Conservation (phyloP, 345 rosid species). For the Populus tremula region DNA sequence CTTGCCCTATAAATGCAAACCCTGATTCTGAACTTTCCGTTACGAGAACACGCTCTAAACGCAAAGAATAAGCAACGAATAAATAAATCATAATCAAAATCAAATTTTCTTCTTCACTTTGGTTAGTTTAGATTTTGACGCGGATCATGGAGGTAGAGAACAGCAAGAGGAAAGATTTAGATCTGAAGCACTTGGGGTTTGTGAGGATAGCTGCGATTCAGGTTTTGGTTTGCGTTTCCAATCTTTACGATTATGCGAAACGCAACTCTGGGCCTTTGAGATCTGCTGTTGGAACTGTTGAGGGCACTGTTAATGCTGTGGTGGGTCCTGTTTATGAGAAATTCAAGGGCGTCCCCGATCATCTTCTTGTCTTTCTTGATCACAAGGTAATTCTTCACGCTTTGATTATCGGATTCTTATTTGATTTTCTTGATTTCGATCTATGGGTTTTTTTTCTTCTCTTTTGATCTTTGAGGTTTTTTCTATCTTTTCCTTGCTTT, state of each 20-base stretch:
- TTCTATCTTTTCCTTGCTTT: neutral
- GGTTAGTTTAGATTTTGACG: neutral
- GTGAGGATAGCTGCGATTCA: conserved; percentile 60
- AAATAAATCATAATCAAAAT: neutral
- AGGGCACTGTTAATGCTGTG: conserved; percentile 59
- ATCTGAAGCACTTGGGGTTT: conserved; percentile 68
- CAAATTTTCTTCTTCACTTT: too few species aligned
- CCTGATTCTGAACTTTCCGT: neutral
- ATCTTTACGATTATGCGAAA: conserved; percentile 68
- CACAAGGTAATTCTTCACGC: conserved; percentile 46
- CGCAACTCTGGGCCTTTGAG: conserved; percentile 74
- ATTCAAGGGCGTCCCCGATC: conserved; percentile 58
- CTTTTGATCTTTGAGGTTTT: neutral
- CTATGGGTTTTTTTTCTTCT: neutral
- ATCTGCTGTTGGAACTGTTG: conserved; percentile 64
- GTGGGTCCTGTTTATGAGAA: conserved; percentile 63
- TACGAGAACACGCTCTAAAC: neutral
- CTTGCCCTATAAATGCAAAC: too few species aligned
- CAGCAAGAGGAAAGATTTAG: conserved; percentile 22
- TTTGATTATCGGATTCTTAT: neutral
- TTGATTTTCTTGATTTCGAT: neutral
- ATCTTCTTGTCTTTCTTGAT: conserved; percentile 67
- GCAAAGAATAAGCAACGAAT: neutral
- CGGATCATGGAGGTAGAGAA: conserved; percentile 41
- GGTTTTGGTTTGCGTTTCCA: conserved; percentile 43